A percentile compares a stretch with the other conserved stretches of the same genome.
Evolutionary conservation across 805 yeast species (phyloP).

Genomic region (Alloascoidea hylecoeti): DNA sequence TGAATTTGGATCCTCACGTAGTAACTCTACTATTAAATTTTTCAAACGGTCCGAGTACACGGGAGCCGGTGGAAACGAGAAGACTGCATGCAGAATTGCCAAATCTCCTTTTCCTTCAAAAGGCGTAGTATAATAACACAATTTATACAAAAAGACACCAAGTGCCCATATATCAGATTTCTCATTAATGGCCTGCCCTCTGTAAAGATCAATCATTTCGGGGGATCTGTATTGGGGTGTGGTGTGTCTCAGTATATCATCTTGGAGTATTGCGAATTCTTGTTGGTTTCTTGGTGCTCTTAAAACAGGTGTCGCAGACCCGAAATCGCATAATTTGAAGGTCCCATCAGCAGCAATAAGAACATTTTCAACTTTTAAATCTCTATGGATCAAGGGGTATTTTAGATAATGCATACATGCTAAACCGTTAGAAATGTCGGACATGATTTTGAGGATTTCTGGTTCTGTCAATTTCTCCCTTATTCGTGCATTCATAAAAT

Average conservation of each 20-base stretch:
- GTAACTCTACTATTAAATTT: constrained; percentile 43
- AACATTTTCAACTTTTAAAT: constrained; percentile 74
- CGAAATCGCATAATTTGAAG: constrained; percentile 71
- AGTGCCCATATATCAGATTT: constrained; percentile 81
- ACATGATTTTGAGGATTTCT: constrained; percentile 56
- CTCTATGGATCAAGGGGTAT: constrained; percentile 68
- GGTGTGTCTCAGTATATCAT: constrained; percentile 64
- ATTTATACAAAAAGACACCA: constrained; percentile 63
- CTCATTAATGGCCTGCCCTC: constrained; percentile 62
- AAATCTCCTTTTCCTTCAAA: constrained; percentile 53
- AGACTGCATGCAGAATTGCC: constrained; percentile 45
- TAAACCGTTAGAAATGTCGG: constrained; percentile 58
- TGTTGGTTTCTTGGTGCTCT: constrained; percentile 49
- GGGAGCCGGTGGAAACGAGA: constrained; percentile 39
- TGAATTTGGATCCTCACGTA: constrained; percentile 51
- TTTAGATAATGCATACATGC: constrained; percentile 62
- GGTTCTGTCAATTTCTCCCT: constrained; percentile 51
- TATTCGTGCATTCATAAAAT: constrained; percentile 63
- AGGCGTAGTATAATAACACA: constrained; percentile 75
- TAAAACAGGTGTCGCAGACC: constrained; percentile 55
- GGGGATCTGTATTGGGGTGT: constrained; percentile 82
- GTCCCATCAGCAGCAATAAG: constrained; percentile 41
- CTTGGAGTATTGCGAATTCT: constrained; percentile 43
- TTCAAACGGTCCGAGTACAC: constrained; percentile 47
- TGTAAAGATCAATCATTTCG: constrained; percentile 65